Evolutionary conservation across 306 rosid species (phyloP), one percentile per base, ranked within the genome.

Genomic region (Medicago ruthenica): DNA sequence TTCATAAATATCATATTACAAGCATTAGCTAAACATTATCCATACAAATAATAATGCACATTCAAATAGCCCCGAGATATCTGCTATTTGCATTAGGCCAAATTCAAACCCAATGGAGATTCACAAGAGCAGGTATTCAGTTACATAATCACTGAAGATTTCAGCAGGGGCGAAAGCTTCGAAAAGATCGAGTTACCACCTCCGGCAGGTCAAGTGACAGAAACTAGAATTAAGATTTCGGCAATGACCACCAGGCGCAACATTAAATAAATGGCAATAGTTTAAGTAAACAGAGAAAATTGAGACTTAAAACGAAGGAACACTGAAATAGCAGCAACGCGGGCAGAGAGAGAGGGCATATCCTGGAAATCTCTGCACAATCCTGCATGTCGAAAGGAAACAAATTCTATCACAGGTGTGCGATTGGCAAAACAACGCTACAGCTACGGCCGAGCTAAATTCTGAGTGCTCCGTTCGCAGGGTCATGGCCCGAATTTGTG

Each of bases 231-330:
- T 20, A 54, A 86, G 77, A 83, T 80, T 86, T 84, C 74, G 44
- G 87, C 87, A 31, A 84, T 74, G 93, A 89, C 93, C 82, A 86
- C 97, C 97, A 90, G 97, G 98, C 76, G 97, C 97, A 80, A 55
- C 82, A 71, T 73, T 75, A 73, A 81, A 83, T 73, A 73, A 81
- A 83, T 73, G 75, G 76, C 50, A 82, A 79, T 82, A 82, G 79
- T 79, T 85, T 75, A 63, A 78, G 81, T 78, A 81, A 83, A 83
- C 85, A 69, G 44, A 50, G 70, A 83, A 57, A 77, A 16, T 79
- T 73, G 63, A 63, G 76, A 90, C 81, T 79, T 75, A 8, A 59
- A 14, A 61, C 12, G 14, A 71, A 70, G 40, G 50, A 81, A 74
- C 71, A 68, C 71, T 59, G 74, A 82, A 82, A 54, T 51, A 73